Evolutionary conservation across 2,329 filamentous ascomycete genomes (phyloP), one percentile per base, ranked within the genome.

Genomic region (Sporothrix sp.): DNA sequence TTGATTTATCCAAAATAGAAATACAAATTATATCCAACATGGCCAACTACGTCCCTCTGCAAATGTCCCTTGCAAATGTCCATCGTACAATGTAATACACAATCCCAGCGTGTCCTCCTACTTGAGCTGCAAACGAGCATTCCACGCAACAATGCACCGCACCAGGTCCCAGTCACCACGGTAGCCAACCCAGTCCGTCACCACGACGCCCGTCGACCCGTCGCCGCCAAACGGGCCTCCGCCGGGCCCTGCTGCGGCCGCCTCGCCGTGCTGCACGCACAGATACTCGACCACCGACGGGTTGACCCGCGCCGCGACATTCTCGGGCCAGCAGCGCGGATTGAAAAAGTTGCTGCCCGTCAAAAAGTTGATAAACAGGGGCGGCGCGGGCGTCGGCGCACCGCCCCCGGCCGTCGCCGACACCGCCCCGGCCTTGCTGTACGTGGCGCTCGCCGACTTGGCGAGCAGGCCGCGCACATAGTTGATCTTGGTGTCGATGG

Each of bases 321-420:
- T 84, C 66, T 95, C 90, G 0, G 93, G 93, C 93, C 93, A 98
- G 66, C 89, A 95, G 50, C 79, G 81, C 1, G 84, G 74, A 57
- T 87, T 90, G 82, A 91, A 97, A 71, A 97, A 97, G 69, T 96
- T 96, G 65, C 85, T 91, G 1, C 84, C 93, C 58, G 78, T 88
- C 55, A 96, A 66, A 64, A 96, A 97, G 66, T 97, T 98, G 66
- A 97, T 71, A 60, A 85, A 95, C 58, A 96, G 76, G 1, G 88
- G 87, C 14, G 72, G 71, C 25, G 61, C 57, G 20, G 58, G 58
- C 5, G 58, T 55, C 3, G 52, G 50, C 9, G 25, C 14, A 2
- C 13, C 18, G 3, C 28, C 48, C 1, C 27, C 35, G 23, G 36
- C 16, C 13, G 4, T 36, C 10, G 20, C 16, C 21, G 18, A 25